Conservation (phyloP, 768 basidiomycete species). For the Tulasnella sp. region DNA sequence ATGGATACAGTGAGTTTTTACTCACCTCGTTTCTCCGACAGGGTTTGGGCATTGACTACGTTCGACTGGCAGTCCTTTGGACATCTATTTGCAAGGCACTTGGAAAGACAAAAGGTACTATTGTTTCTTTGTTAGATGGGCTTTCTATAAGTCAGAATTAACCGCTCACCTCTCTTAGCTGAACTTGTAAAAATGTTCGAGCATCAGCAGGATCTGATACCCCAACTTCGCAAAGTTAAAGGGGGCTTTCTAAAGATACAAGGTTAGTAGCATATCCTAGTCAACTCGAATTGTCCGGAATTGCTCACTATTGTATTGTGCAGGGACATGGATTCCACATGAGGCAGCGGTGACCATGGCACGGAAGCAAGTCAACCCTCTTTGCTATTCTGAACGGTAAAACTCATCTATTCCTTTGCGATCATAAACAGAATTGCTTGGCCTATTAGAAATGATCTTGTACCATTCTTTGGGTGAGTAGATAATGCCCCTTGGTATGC, state of each 20-base stretch:
- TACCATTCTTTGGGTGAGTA: constrained; percentile 74
- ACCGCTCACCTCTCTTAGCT: constrained; percentile 34
- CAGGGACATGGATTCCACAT: constrained; percentile 90
- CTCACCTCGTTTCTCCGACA: too few relatives aligned
- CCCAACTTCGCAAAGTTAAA: constrained; percentile 65
- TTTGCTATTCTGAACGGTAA: constrained; percentile 10
- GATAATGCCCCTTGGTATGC: background rate
- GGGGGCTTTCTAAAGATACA: constrained; percentile 36
- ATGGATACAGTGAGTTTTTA: constrained; percentile 41
- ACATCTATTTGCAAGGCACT: constrained; percentile 67
- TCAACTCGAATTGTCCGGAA: too few relatives aligned
- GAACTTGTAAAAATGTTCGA: constrained; percentile 90
- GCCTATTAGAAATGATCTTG: constrained; percentile 70
- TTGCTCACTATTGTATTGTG: constrained; percentile 74
- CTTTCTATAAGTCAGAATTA: constrained; percentile 1
- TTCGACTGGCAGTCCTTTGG: constrained; percentile 45
- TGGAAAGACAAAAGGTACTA: constrained; percentile 40
- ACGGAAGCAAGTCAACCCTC: constrained; percentile 44
- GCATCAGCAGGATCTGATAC: constrained; percentile 70
- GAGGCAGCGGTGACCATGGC: constrained; percentile 72
- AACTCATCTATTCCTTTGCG: constrained; percentile 13
- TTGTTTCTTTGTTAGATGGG: background rate
- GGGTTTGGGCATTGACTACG: background rate
- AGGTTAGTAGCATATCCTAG: constrained; percentile 17
- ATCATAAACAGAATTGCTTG: constrained; percentile 56